These are phyloP conservation scores for Alternaria consortialis DNA, from an alignment of 2,329 filamentous ascomycete genomes.

Conservation along the genomic window DNA sequence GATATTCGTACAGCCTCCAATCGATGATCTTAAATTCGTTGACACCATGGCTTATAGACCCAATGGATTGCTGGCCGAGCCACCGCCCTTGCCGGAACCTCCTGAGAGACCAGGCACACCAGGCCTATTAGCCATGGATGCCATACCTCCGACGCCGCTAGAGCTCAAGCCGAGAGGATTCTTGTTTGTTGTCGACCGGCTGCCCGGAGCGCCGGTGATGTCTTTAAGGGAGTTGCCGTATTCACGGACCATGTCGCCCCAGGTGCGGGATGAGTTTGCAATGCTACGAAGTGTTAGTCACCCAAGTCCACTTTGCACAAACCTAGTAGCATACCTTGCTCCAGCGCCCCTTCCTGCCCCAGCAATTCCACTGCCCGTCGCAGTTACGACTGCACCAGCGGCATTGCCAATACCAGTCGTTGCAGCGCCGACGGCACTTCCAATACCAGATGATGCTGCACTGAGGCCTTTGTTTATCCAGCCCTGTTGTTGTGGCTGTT, in stretches of 20 bases:
- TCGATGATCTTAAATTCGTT: not conserved
- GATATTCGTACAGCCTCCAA: not conserved
- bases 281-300: constrained; percentile 45
- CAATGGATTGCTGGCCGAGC: constrained; percentile 54
- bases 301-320: too few species aligned
- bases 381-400: constrained; percentile 54
- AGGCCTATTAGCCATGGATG: constrained; percentile 34
- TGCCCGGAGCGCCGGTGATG: constrained; percentile 55
- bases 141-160: constrained; percentile 39
- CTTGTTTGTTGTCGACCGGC: constrained; percentile 54
- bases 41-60: constrained; percentile 42
- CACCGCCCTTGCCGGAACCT: constrained; percentile 39
- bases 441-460: constrained; percentile 24
- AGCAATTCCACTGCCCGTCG: constrained; percentile 58
- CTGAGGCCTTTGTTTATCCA: constrained; percentile 53
- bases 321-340: constrained; percentile 13
- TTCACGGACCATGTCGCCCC: constrained; percentile 59
- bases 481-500: constrained; percentile 49
- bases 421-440: constrained; percentile 42
- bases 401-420: constrained; percentile 57
- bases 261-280: constrained; percentile 55
- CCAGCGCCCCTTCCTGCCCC: constrained; percentile 27
- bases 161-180: constrained; percentile 58
- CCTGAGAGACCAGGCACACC: constrained; percentile 20
- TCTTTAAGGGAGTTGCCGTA: constrained; percentile 63